These are phyloP conservation scores for Phaeosphaeriaceae sp. DNA, from an alignment of 2,329 filamentous ascomycete genomes.

Conservation along the genomic window DNA sequence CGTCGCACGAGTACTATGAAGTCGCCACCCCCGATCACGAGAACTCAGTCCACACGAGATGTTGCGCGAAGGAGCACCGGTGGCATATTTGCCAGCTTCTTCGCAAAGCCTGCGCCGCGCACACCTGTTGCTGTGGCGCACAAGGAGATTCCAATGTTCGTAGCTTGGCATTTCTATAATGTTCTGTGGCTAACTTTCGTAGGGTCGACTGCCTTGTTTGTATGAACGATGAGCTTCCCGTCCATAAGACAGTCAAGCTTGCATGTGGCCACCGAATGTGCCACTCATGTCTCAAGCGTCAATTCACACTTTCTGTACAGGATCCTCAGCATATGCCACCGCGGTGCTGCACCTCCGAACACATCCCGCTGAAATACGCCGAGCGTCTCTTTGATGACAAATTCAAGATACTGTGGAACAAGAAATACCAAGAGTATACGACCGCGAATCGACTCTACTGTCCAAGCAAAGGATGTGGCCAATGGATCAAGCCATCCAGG, in stretches of 20 bases:
- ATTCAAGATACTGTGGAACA: conserved; percentile 83
- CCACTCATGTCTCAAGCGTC: conserved; percentile 73
- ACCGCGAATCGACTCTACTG: conserved; percentile 80
- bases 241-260: conserved; percentile 71
- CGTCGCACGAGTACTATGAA: conserved; percentile 42
- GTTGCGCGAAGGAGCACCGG: conserved; percentile 39
- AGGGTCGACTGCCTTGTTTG: conserved; percentile 76
- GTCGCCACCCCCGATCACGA: conserved; percentile 29
- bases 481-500: conserved; percentile 78
- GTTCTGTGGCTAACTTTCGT: conserved; percentile 15
- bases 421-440: conserved; percentile 78
- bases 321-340: conserved; percentile 87
- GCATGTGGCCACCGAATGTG: conserved; percentile 85
- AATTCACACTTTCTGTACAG: conserved; percentile 76
- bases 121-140: conserved; percentile 19
- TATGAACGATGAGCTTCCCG: conserved; percentile 69
- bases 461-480: conserved; percentile 73
- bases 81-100: conserved; percentile 41
- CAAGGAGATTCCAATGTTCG: conserved; percentile 36
- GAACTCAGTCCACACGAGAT: conserved; percentile 36
- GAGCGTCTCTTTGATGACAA: conserved; percentile 74
- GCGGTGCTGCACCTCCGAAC: conserved; percentile 75
- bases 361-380: conserved; percentile 78
- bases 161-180: neutral
- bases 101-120: conserved; percentile 33